A percentile compares a stretch with the other conserved stretches of the same genome.
These are phyloP conservation scores for Suhomyces bokatorum DNA, from an alignment of 1,139 yeast genomes.

Conservation along the genomic window DNA sequence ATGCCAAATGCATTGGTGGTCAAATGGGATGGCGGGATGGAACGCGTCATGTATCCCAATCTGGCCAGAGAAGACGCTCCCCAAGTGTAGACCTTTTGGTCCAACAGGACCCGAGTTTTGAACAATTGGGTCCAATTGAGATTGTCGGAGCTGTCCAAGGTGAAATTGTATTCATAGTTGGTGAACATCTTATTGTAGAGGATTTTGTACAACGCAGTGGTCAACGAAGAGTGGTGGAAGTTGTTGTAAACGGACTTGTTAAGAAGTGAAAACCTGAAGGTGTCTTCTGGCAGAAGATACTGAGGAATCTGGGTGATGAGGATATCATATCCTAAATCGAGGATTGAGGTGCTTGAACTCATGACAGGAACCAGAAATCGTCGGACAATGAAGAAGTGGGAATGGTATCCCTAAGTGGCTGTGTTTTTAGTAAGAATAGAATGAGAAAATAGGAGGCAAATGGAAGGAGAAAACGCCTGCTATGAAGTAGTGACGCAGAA, in stretches of 20 bases:
- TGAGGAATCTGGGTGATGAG: constrained; percentile 40
- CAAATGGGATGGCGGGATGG: constrained; percentile 31
- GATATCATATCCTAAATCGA: constrained; percentile 46
- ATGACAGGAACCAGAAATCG: background rate
- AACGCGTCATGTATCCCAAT: constrained; percentile 50
- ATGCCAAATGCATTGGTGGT: constrained; percentile 11
- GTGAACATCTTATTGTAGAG: constrained; percentile 54
- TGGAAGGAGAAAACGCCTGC: too few species aligned
- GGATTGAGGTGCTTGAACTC: constrained; percentile 4
- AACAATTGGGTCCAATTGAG: constrained; percentile 55
- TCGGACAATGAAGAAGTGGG: too few species aligned
- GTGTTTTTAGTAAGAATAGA: too few species aligned
- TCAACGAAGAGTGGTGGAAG: constrained; percentile 27
- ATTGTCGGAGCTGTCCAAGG: constrained; percentile 25
- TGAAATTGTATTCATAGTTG: constrained; percentile 27
- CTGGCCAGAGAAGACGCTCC: constrained; percentile 56
- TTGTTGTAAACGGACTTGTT: constrained; percentile 33
- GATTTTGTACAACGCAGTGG: constrained; percentile 45
- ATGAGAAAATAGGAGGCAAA: too few species aligned
- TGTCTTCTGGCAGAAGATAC: constrained; percentile 46
- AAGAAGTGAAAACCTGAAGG: constrained; percentile 47
- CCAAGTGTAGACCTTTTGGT: constrained; percentile 61
- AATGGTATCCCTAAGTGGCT: too few species aligned
- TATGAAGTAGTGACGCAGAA: too few species aligned
- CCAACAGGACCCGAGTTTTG: constrained; percentile 36